A percentile compares a stretch with the other conserved stretches of the same genome.
phyloP scores from a whole-genome alignment of 202 grass and related monocot species.

The Panicum virgatum region DNA sequence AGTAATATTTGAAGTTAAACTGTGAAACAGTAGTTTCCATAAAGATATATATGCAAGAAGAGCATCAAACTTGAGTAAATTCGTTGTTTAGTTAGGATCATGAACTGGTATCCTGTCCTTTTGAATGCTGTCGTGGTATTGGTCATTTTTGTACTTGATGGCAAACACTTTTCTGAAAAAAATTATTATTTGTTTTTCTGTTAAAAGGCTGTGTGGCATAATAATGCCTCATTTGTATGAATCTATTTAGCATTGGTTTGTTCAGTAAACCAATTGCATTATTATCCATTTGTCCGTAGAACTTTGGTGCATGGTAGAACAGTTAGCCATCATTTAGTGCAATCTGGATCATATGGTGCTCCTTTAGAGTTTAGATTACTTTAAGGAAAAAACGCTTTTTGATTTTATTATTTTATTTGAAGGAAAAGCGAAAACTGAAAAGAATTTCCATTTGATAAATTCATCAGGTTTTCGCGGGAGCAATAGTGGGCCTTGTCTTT shows the following conservation, averaged over 20 bases:
- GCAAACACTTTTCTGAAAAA: neutral
- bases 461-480: slow-evolving; percentile 77
- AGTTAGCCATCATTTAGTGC: neutral
- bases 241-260: neutral
- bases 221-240: neutral
- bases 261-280: neutral
- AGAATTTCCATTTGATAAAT: slow-evolving; percentile 24
- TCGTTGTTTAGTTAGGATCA: neutral
- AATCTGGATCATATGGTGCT: neutral
- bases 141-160: neutral
- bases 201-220: neutral
- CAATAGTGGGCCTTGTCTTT: slow-evolving; percentile 68
- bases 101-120: neutral
- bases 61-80: slow-evolving; percentile 7
- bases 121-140: neutral
- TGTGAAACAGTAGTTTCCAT: neutral
- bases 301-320: neutral
- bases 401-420: slow-evolving; percentile 3
- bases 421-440: slow-evolving; percentile 8
- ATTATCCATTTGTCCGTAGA: neutral
- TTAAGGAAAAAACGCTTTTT: slow-evolving; percentile 10
- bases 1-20: neutral
- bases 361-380: slow-evolving; percentile 25
- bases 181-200: neutral
- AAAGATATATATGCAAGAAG: neutral